These are phyloP conservation scores for Pezicula neosporulosa DNA, from an alignment of 2,329 filamentous ascomycete genomes.

Conservation along the genomic window DNA sequence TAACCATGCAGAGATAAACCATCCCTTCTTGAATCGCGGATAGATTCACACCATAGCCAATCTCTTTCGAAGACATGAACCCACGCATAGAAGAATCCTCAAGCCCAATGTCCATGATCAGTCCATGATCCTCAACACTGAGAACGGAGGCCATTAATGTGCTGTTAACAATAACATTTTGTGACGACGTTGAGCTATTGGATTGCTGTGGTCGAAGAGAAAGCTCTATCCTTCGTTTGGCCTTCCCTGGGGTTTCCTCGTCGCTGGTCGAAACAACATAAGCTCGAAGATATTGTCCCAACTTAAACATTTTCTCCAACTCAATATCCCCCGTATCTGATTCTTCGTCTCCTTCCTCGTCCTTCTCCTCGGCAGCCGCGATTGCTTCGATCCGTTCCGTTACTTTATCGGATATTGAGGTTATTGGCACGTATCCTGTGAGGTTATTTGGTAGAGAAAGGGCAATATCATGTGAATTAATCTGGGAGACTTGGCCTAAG, in stretches of 20 bases:
- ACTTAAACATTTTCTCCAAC: conserved; percentile 68
- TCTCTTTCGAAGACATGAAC: conserved; percentile 82
- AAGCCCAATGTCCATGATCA: conserved; percentile 88
- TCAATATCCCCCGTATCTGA: conserved; percentile 60
- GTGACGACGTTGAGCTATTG: conserved; percentile 70
- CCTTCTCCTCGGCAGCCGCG: conserved; percentile 55
- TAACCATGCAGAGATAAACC: conserved; percentile 80
- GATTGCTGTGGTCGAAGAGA: conserved; percentile 76
- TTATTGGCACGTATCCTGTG: conserved; percentile 83
- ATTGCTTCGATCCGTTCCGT: conserved; percentile 72
- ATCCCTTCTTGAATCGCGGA: conserved; percentile 75
- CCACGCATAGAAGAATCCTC: conserved; percentile 65
- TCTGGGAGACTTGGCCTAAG: conserved; percentile 79
- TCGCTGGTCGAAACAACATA: conserved; percentile 77
- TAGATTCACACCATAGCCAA: conserved; percentile 63
- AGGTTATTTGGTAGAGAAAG: conserved; percentile 91
- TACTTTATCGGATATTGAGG: conserved; percentile 80
- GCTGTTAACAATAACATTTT: conserved; percentile 70
- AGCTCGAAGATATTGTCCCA: conserved; percentile 86
- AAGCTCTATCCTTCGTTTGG: conserved; percentile 80
- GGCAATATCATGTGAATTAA: conserved; percentile 75
- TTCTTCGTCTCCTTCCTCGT: conserved; percentile 51
- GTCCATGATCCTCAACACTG: conserved; percentile 94
- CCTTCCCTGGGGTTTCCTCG: conserved; percentile 46
- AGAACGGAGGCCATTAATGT: conserved; percentile 84